Percentiles rank a stretch among this genome's conserved stretches.
Conservation (phyloP, 2,329 filamentous ascomycete genomes). For the Fusarium heterosporum region DNA sequence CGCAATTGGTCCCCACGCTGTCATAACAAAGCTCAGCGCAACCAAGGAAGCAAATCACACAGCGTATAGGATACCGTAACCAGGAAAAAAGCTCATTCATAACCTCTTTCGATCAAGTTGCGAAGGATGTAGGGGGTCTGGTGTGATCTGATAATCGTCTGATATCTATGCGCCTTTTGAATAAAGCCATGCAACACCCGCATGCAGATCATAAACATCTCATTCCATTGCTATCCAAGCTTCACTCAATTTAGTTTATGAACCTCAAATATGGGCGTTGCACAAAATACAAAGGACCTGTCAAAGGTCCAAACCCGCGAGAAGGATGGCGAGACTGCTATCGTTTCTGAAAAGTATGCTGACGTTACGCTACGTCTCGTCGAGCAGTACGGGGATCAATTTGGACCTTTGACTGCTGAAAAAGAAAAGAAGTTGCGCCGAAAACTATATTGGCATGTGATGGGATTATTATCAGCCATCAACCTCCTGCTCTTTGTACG, state of each 20-base stretch:
- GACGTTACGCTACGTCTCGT: slow-evolving; percentile 11
- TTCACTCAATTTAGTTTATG: neutral
- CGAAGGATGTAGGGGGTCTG: neutral
- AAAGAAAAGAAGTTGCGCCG: slow-evolving; percentile 12
- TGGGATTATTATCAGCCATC: slow-evolving; percentile 8
- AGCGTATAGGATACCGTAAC: neutral
- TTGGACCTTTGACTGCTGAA: slow-evolving; percentile 1
- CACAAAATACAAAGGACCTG: slow-evolving; percentile 6
- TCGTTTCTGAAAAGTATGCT: slow-evolving; percentile 11
- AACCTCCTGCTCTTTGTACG: slow-evolving; percentile 17
- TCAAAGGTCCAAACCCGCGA: neutral
- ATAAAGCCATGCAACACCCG: slow-evolving; percentile 6
- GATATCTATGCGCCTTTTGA: neutral
- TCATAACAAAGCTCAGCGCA: slow-evolving; percentile 14
- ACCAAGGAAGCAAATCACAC: neutral
- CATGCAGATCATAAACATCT: neutral
- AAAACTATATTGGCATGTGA: slow-evolving; percentile 10
- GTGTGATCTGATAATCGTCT: slow-evolving; percentile 4
- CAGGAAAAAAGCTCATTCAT: neutral
- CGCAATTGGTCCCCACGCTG: slow-evolving; percentile 34
- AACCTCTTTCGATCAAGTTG: neutral
- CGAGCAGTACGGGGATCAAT: slow-evolving; percentile 2
- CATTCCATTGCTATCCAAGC: too few species aligned
- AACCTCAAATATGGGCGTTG: neutral
- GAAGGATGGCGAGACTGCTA: slow-evolving; percentile 6